Base-by-base conservation (phyloP, 2,329 filamentous ascomycete genomes). In the Stachybotrys chartarum region DNA sequence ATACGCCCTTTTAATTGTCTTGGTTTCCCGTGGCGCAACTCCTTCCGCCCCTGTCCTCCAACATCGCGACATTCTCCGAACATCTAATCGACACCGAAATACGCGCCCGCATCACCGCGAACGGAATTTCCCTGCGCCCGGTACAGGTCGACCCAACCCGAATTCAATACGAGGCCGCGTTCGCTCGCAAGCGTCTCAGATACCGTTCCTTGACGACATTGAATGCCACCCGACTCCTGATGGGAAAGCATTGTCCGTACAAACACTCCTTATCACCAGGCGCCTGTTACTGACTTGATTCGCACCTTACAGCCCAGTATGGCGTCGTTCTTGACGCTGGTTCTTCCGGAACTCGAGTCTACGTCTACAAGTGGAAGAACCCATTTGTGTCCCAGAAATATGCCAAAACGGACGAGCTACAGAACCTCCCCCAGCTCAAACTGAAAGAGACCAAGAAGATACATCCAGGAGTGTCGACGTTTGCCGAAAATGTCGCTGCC, bases 241-340 rank as follows among this genome's bases (percentile, higher is more conserved):
- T 68, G 66, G 65, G 65, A 50, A 68, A 66, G 53, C 59, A 68
- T 54, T 67, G 66, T 68, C 52, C 18, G n/a, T 53, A 14, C 24
- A 56, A 51, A 45, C 30, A 11, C 12, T 31, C 18, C 11, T 12
- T 49, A 31, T 44, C 30, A 54, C 31, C 51, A 5, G 7, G 16
- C 47, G 45, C 52, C 50, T 32, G 31, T 46, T 52, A 53, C 49
- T 58, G 51, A 60, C 63, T 60, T 55, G 24, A 61, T 10, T 42
- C 35, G 3, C 5, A 52, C 58, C 44, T 30, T 50, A 44, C 58
- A 84, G 81, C 79, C 67, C 81, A 83, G 76, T 97, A 95, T 80
- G 94, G 92, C 69, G 90, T 97, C 65, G 92, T 99, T 69, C 83
- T 99, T 67, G 94, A 99, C 81, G 94, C 94, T 70, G 94, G 94